Evolutionary conservation across 345 rosid genomes (phyloP), one percentile per base, ranked within the genome.

Genomic region (Syzygium aqueum): DNA sequence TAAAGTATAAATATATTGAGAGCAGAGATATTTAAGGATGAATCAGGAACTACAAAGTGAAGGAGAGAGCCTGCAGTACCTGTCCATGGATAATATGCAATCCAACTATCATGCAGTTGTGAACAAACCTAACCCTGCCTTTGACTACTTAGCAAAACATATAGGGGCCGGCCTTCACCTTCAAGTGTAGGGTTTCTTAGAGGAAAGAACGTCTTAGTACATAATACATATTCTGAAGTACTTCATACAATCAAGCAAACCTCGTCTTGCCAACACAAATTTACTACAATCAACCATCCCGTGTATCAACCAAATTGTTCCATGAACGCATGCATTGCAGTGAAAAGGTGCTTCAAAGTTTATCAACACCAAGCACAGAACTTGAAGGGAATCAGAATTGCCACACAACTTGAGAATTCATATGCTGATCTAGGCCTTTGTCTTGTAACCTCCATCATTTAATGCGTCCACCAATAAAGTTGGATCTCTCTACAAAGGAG

Each of bases 71-170:
- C 98, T 63, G 90, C 91, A 12, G 92, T 94, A 40, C 98, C 98
- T 90, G 95, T 94, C 96, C 97, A 96, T 43, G 96, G 91, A 84
- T 96, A 97, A 90, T 95, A 97, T 61, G 99, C 98, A 51, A 95
- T 91, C 51, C 97, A 92, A 14, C 94, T 95, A 91, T 97, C 98
- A 37, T 96, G 95, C 84, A 96, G 82, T 37, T 37, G 82, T 19
- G 14, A 9, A 33, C 80, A 33, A 22, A 73, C 49, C 82, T 9
- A 37, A 73, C 82, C 27, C 82, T 37, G 25, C 49, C 82, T 37
- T 73, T 37, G 82, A 73, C 82, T 37, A 33, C 49, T 37, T 73
- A 73, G 82, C 49, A 73, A 73, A 37, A 37, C 49, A 73, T 22
- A 37, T 13, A 17, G 49, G 49, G 49, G 49, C 59, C 56, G 27